These are phyloP conservation scores for Mucor piriformis DNA, from an alignment of 371 early-diverging fungal genomes.

Conservation along the genomic window DNA sequence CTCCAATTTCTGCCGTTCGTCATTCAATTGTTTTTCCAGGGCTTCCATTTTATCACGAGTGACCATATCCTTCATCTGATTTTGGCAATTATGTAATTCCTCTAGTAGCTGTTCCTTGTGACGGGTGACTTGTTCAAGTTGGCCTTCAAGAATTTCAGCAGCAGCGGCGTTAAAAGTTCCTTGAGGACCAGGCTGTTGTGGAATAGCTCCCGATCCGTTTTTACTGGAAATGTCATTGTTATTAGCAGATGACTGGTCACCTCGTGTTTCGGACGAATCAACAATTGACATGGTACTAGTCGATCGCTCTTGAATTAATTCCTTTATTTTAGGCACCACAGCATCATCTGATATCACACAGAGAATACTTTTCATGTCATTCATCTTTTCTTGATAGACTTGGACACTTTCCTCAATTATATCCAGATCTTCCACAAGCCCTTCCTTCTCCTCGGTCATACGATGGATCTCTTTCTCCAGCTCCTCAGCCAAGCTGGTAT, in stretches of 20 bases:
- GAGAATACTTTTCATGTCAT: slow-evolving; percentile 7
- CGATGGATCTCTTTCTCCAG: slow-evolving; percentile 36
- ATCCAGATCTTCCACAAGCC: slow-evolving; percentile 21
- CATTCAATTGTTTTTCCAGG: not conserved
- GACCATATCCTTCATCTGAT: slow-evolving; percentile 7
- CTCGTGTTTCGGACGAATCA: slow-evolving; percentile 6
- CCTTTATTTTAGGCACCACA: not conserved
- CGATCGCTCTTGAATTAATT: slow-evolving; percentile 7
- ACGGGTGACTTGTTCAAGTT: not conserved
- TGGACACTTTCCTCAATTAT: slow-evolving; percentile 10
- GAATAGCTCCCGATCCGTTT: slow-evolving; percentile 18
- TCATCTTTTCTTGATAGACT: slow-evolving; percentile 5
- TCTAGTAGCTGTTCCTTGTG: not conserved
- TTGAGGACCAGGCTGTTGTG: slow-evolving; percentile 10
- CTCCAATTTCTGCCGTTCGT: slow-evolving; percentile 14
- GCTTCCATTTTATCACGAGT: not conserved
- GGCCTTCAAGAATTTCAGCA: not conserved
- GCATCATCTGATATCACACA: slow-evolving; percentile 1
- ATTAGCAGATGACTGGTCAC: slow-evolving; percentile 13
- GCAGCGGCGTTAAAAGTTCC: not conserved
- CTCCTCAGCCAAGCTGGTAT: slow-evolving; percentile 30
- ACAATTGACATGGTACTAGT: not conserved
- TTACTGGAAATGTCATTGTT: slow-evolving; percentile 5
- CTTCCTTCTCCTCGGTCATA: slow-evolving; percentile 30
- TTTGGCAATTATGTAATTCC: not conserved